Evolutionary conservation across 2,329 filamentous ascomycete species (phyloP).

Genomic region (Sphaerulina populicola): DNA sequence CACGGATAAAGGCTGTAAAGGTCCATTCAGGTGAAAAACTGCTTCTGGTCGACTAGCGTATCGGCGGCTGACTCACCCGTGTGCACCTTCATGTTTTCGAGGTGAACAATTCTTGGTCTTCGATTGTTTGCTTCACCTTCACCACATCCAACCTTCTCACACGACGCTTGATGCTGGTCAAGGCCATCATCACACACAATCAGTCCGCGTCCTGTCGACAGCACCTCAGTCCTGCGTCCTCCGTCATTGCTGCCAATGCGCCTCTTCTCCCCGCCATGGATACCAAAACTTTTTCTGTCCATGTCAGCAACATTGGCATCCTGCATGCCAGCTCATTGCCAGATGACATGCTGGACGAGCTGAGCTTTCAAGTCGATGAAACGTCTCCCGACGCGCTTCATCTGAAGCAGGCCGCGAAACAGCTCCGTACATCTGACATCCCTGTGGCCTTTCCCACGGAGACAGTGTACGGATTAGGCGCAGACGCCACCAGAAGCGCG

Average conservation of each 20-base stretch:
- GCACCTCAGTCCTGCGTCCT: too few species aligned
- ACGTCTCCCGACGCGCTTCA: conserved; percentile 41
- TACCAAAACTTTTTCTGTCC: conserved; percentile 36
- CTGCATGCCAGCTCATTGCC: conserved; percentile 28
- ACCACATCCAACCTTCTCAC: not conserved
- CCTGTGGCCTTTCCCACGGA: conserved; percentile 96
- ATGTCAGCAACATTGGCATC: conserved; percentile 35
- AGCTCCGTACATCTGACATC: conserved; percentile 56
- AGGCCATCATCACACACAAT: not conserved
- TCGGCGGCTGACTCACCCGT: too few species aligned
- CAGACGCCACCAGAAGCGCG: conserved; percentile 76
- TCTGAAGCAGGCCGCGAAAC: conserved; percentile 57
- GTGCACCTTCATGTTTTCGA: too few species aligned
- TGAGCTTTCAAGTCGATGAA: conserved; percentile 26
- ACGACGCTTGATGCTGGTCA: not conserved
- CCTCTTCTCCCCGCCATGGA: conserved; percentile 17
- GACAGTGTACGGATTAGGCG: conserved; percentile 94
- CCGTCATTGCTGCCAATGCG: not conserved
- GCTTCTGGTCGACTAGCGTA: too few species aligned
- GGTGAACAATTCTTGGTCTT: too few species aligned
- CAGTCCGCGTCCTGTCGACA: not conserved
- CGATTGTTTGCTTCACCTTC: not conserved
- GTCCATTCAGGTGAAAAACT: too few species aligned
- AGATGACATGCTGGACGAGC: conserved; percentile 32
- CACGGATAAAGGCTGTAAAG: too few species aligned